Evolutionary conservation across 148 eudicot species (phyloP), one percentile per base, ranked within the genome.

Genomic region (Gaultheria prostrata): DNA sequence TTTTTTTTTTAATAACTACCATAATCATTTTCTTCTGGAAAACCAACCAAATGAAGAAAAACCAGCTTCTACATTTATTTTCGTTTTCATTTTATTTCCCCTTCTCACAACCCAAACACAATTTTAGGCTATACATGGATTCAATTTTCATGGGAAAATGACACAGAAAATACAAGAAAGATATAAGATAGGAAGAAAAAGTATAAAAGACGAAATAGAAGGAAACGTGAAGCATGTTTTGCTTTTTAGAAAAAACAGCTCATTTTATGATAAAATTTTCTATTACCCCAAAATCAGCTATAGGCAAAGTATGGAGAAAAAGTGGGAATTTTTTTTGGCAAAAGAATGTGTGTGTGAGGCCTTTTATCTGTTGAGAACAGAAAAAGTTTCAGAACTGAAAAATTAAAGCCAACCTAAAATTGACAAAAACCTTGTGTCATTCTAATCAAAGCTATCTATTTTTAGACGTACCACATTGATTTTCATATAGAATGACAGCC

Each of bases 171-270:
- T 21, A 73, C 28, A 74, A 13, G 21, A 43, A 15, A 7, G 24
- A 46, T 32, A 33, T 71, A 72, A 17, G 45, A n/a, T 46, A 48
- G 48, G n/a, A 13, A 53, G 10, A 21, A 75, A 73, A 9, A 46
- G 10, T 4, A 24, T 12, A 3, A 7, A 11, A 76, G 48, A 76
- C 12, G 8, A 3, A 24, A 12, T 45, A 45, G 28, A 45, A 43
- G 53, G 51, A 43, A 76, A 76, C 78, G 56, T 76, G 78, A 76
- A 48, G 54, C 56, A 48, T 76, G 78, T 76, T 46, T 76, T 45
- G 20, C 7, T 11, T 6, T 28, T n/a, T 61, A 20, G 6, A 1
- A 24, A 6, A 80, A 63, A n/a, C 74, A 39, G 32, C 57, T 49
- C 4, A 67, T 24, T 28, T 67, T 67, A 30, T 28, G 72, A 26